Conservation (phyloP, 768 basidiomycete species). For the Hericium alpestre region DNA sequence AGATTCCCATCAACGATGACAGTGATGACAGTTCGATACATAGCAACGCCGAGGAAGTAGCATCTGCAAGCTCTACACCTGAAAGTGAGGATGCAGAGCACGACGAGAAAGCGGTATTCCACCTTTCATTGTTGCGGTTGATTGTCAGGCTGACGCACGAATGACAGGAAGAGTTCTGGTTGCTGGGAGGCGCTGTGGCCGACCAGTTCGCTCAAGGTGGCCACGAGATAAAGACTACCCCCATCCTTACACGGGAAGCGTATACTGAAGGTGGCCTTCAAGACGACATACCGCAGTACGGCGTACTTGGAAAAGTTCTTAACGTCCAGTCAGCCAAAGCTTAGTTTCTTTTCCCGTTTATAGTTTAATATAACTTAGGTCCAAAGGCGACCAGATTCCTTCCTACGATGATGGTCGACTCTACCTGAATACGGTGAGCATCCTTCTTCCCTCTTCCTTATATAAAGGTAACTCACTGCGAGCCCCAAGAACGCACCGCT, state of each 20-base stretch:
- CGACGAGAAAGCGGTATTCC: too few species aligned
- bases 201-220: not conserved
- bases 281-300: conserved; percentile 42
- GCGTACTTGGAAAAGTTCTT: conserved; percentile 40
- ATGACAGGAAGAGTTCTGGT: not conserved
- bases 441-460: not conserved
- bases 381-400: not conserved
- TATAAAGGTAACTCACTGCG: not conserved
- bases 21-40: too few species aligned
- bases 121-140: too few species aligned
- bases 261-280: conserved; percentile 11
- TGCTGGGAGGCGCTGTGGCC: not conserved
- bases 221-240: conserved; percentile 10
- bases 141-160: too few species aligned
- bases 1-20: too few species aligned
- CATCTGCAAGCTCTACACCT: too few species aligned
- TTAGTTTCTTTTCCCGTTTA: too few species aligned
- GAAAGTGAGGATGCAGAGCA: too few species aligned
- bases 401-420: conserved; percentile 26
- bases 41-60: too few species aligned
- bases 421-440: conserved; percentile 56
- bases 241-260: conserved; percentile 20
- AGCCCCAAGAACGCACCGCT: conserved; percentile 54
- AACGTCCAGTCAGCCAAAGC: not conserved
- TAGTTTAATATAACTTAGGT: conserved; percentile 29